phyloP scores from a whole-genome alignment of 768 basidiomycete genomes.

The Mycena alexandri region DNA sequence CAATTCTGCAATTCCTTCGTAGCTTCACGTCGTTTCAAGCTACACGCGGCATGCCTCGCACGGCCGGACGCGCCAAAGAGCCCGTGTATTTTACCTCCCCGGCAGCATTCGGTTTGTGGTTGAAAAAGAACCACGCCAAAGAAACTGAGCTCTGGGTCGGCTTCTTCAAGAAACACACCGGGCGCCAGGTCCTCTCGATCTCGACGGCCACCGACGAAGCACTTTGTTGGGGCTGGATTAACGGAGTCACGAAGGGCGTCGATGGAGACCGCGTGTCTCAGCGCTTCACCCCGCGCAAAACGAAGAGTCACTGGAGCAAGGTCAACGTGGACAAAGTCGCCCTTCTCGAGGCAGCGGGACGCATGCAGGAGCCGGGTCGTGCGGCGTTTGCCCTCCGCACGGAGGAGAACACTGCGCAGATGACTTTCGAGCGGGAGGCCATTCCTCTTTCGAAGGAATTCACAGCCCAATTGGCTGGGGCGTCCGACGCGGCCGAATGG shows the following conservation, averaged over 20 bases:
- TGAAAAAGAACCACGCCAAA: conserved; percentile 1
- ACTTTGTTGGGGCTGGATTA: conserved; percentile 31
- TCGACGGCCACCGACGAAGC: conserved; percentile 27
- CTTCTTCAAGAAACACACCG: conserved; percentile 24
- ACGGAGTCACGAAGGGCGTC: conserved; percentile 23
- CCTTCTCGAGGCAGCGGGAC: conserved; percentile 20
- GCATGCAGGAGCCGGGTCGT: conserved; percentile 27
- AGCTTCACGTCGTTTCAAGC: not conserved
- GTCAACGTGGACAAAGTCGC: conserved; percentile 29
- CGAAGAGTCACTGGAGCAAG: conserved; percentile 32
- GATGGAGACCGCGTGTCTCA: conserved; percentile 22
- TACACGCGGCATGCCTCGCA: conserved; percentile 10
- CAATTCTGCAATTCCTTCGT: too few species aligned
- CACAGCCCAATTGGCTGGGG: not conserved
- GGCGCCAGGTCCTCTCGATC: conserved; percentile 13
- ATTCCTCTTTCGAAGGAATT: conserved; percentile 22
- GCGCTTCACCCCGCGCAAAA: conserved; percentile 31
- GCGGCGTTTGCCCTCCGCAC: conserved; percentile 30
- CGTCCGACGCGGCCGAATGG: conserved; percentile 4
- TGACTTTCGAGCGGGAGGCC: conserved; percentile 24
- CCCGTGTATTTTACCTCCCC: conserved; percentile 18
- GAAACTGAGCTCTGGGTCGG: conserved; percentile 20
- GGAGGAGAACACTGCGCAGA: conserved; percentile 29
- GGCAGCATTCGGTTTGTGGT: conserved; percentile 4
- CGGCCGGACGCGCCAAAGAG: not conserved